Base-by-base conservation (phyloP, 108 stramenopile species). In the Epipyxis sp. region DNA sequence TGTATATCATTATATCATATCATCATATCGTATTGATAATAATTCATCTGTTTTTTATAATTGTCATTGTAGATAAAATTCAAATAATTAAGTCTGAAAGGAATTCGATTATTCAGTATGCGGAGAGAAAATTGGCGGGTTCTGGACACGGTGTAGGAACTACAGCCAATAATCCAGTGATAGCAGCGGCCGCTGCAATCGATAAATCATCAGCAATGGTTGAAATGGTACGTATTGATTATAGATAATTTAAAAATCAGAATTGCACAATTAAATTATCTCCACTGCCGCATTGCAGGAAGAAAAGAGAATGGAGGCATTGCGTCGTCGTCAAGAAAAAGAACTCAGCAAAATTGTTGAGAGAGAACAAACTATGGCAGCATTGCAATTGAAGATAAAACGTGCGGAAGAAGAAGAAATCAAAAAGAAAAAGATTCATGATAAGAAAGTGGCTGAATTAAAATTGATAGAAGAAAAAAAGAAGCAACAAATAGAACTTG, bases 401-500 rank as follows among this genome's bases (percentile, higher is more conserved):
- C 44, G 71, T 32, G 71, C 71, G 6, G 71, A 74, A 25, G 71
- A 74, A 54, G 71, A 74, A 39, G 71, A 74, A 42, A 13, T 29
- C 13, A 3, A 25, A 3, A 74, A 74, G 50, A 74, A 39, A 42
- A 74, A 74, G 25, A 10, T 20, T 10, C 71, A 74, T 37, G 71
- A 74, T 3, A 74, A 57, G 50, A 74, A 39, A 74, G 50, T 74
- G 27, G 71, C 71, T 27, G 71, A 74, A 42, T 16, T 43, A 32
- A 74, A 74, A 74, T 37, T 42, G 3, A 30, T 10, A 32, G 71
- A 46, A 74, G 71, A 74, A 42, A 74, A 74, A 39, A 27, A 37
- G 32, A 13, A 42, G 25, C 3, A 13, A 13, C 32, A 27, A 27
- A 37, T 37, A 34, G 71, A 46, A 20, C 32, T 43, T 29, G 71